These are phyloP conservation scores for Gomphus bonarii DNA, from an alignment of 1,284 basidiomycete genomes.

Conservation along the genomic window DNA sequence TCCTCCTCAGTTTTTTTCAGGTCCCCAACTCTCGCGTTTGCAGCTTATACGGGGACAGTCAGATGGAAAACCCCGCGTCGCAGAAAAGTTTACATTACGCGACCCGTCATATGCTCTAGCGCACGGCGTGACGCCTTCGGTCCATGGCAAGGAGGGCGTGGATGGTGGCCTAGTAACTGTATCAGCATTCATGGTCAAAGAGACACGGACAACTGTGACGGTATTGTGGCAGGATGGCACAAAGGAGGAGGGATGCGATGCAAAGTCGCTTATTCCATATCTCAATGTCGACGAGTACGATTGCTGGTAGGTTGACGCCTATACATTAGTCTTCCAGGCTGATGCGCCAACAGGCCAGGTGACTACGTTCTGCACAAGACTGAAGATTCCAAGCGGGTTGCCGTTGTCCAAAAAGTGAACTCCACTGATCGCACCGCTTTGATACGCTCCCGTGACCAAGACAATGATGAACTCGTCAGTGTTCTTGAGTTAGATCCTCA, in stretches of 20 bases:
- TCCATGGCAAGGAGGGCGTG: constrained; percentile 43
- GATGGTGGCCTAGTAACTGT: constrained; percentile 35
- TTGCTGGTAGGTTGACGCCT: constrained; percentile 50
- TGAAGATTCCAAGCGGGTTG: constrained; percentile 57
- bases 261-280: constrained; percentile 71
- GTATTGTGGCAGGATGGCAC: constrained; percentile 86
- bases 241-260: constrained; percentile 40
- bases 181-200: constrained; percentile 51
- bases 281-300: constrained; percentile 78
- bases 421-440: constrained; percentile 62
- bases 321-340: background rate
- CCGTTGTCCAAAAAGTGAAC: constrained; percentile 74
- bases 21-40: constrained; percentile 54
- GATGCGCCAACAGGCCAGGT: constrained; percentile 59
- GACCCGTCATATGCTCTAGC: constrained; percentile 14
- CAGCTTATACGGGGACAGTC: constrained; percentile 51
- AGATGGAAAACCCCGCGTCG: constrained; percentile 56
- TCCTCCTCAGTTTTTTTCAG: constrained; percentile 70
- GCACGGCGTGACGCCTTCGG: constrained; percentile 37
- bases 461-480: constrained; percentile 57
- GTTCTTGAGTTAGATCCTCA: constrained; percentile 83
- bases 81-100: constrained; percentile 49
- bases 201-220: constrained; percentile 60
- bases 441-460: constrained; percentile 46
- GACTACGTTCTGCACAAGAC: constrained; percentile 84